Percentiles rank a stretch among this genome's conserved stretches.
phyloP scores from a whole-genome alignment of 2,329 filamentous ascomycete genomes.

The Clonostachys rosea region DNA sequence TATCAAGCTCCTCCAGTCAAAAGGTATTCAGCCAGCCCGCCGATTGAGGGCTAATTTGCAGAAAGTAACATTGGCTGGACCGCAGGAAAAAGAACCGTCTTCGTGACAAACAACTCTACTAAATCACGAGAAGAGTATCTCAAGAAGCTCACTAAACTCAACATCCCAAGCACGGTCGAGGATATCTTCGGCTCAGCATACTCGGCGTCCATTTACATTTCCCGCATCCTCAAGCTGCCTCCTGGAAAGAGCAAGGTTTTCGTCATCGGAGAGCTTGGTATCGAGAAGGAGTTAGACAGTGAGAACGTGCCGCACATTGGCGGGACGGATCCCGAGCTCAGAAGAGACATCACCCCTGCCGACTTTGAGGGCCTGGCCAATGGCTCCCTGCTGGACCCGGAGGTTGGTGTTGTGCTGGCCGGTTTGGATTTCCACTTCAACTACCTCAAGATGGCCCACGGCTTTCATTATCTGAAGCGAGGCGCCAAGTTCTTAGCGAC shows the following conservation, averaged over 20 bases:
- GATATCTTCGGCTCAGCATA: constrained; percentile 97
- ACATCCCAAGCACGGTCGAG: constrained; percentile 75
- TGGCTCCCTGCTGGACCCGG: constrained; percentile 71
- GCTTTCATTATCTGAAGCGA: constrained; percentile 77
- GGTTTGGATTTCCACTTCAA: constrained; percentile 94
- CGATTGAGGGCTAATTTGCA: neutral
- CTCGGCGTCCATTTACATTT: constrained; percentile 92
- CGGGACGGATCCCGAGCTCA: constrained; percentile 75
- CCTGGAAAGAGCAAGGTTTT: constrained; percentile 87
- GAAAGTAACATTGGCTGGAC: neutral
- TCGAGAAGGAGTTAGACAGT: constrained; percentile 80
- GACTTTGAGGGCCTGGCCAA: constrained; percentile 80
- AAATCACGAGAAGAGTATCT: constrained; percentile 91
- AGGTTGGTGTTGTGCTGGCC: constrained; percentile 84
- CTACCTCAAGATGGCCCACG: constrained; percentile 85
- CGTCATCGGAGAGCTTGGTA: constrained; percentile 84
- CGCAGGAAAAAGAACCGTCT: constrained; percentile 83
- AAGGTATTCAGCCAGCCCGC: constrained; percentile 46
- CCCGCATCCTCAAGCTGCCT: constrained; percentile 79
- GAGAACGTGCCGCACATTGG: constrained; percentile 80
- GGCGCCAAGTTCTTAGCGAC: constrained; percentile 89
- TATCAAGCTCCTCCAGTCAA: constrained; percentile 73
- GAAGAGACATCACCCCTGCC: constrained; percentile 72
- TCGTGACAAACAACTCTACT: constrained; percentile 98
- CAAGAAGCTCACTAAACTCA: constrained; percentile 79